Conservation (phyloP, 345 rosid species). For the Clausena lansium region DNA sequence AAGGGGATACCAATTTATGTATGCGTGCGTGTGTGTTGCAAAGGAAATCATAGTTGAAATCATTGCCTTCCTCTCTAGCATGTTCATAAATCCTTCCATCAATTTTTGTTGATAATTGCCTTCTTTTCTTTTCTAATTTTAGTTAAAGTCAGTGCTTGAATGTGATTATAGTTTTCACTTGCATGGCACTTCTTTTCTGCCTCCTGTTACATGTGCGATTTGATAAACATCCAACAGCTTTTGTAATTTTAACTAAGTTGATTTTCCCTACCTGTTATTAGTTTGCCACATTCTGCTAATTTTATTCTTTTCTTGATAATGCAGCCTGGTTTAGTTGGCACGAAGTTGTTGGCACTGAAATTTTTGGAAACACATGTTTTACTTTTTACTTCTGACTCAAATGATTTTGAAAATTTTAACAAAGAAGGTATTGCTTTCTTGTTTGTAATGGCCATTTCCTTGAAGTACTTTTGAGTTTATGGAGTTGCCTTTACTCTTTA, state of each 20-base stretch:
- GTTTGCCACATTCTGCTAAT: conserved; percentile 18
- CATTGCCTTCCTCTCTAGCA: neutral
- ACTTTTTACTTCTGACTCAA: conserved; percentile 69
- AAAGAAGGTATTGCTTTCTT: conserved; percentile 58
- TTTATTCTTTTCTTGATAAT: conserved; percentile 20
- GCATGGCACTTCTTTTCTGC: neutral
- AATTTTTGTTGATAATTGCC: no score
- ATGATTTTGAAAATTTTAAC: conserved; percentile 49
- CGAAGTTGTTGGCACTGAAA: conserved; percentile 75
- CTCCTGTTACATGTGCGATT: conserved; percentile 4
- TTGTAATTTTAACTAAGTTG: neutral
- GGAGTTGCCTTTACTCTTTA: conserved; percentile 10
- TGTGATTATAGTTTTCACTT: conserved; percentile 1
- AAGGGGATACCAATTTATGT: neutral
- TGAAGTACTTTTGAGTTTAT: conserved; percentile 9
- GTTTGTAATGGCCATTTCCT: neutral
- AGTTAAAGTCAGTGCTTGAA: neutral
- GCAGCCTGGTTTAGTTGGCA: conserved; percentile 78
- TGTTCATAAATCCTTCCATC: no score
- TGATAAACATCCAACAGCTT: neutral
- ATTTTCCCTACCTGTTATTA: neutral
- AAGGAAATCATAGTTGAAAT: neutral
- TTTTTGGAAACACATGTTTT: conserved; percentile 82
- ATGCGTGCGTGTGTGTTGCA: neutral
- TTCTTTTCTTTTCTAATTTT: neutral